Evolutionary conservation across 805 yeast species (phyloP).

Genomic region (Cyberlindnera misumaiensis): DNA sequence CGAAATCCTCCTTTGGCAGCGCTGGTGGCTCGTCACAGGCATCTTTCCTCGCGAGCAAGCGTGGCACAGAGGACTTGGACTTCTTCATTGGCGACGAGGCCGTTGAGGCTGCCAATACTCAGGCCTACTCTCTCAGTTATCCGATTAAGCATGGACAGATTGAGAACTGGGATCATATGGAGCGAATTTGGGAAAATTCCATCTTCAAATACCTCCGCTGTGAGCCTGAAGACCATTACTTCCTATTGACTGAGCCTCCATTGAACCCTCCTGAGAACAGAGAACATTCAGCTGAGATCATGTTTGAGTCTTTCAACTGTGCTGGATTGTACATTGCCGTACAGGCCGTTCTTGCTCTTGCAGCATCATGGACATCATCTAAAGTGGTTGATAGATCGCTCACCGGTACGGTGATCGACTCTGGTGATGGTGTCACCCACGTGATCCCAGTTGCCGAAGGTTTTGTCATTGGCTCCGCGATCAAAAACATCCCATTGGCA

Average conservation of each 20-base stretch:
- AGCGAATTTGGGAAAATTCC: conserved; percentile 96
- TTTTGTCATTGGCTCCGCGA: conserved; percentile 95
- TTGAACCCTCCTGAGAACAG: conserved; percentile 99
- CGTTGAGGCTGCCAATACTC: conserved; percentile 81
- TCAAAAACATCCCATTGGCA: conserved; percentile 96
- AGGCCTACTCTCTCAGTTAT: conserved; percentile 78
- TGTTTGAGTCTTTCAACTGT: conserved; percentile 98
- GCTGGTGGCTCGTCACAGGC: conserved; percentile 14
- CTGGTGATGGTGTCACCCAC: conserved; percentile 99
- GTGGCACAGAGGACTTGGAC: conserved; percentile 92
- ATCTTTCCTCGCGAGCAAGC: conserved; percentile 35
- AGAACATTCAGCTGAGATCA: conserved; percentile 96
- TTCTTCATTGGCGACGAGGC: conserved; percentile 97
- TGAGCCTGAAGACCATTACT: conserved; percentile 98
- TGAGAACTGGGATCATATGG: conserved; percentile 99
- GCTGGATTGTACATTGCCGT: conserved; percentile 98
- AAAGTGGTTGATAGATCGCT: conserved; percentile 91
- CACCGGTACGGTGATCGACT: conserved; percentile 97
- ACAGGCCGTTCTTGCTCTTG: conserved; percentile 96
- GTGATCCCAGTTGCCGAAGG: conserved; percentile 99
- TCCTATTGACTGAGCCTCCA: conserved; percentile 95
- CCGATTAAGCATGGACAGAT: conserved; percentile 98
- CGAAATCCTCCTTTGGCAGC: conserved; percentile 37
- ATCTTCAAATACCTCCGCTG: conserved; percentile 94
- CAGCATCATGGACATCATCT: conserved; percentile 98